These are phyloP conservation scores for Pleurotus tuoliensis DNA, from an alignment of 768 basidiomycete species.

Conservation along the genomic window DNA sequence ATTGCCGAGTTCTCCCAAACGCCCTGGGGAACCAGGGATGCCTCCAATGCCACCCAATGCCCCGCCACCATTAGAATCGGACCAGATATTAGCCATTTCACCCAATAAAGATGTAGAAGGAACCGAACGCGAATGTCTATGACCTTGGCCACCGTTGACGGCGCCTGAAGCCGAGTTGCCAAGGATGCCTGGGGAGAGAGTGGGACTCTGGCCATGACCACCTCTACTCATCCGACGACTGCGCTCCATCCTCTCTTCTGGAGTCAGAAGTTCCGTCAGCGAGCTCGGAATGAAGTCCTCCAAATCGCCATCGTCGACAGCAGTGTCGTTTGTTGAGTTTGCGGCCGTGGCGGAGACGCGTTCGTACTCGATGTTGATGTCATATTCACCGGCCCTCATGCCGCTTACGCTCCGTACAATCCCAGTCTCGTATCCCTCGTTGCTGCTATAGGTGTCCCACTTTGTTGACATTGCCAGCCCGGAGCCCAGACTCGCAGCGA, in stretches of 20 bases:
- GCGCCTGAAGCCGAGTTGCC: constrained; percentile 20
- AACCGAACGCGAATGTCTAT: constrained; percentile 81
- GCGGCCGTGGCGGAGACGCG: constrained; percentile 17
- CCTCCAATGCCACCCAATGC: constrained; percentile 16
- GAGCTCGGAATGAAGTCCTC: constrained; percentile 90
- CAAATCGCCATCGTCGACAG: constrained; percentile 70
- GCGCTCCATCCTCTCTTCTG: constrained; percentile 57
- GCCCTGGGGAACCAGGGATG: constrained; percentile 28
- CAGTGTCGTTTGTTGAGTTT: constrained; percentile 28
- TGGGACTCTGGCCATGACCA: constrained; percentile 41
- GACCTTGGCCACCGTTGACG: constrained; percentile 31
- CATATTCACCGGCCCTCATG: constrained; percentile 23
- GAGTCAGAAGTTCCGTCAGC: constrained; percentile 84
- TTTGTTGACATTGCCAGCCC: background rate
- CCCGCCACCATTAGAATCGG: constrained; percentile 38
- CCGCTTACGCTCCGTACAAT: background rate
- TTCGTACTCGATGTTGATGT: constrained; percentile 36
- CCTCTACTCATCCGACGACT: constrained; percentile 78
- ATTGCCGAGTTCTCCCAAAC: constrained; percentile 19
- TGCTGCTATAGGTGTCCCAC: constrained; percentile 9
- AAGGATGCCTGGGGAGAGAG: constrained; percentile 9
- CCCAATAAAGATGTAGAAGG: constrained; percentile 74
- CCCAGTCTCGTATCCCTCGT: too few relatives aligned
- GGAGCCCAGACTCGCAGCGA: constrained; percentile 54
- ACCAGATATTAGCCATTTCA: constrained; percentile 81